Evolutionary conservation across 108 stramenopile genomes (phyloP).

Genomic region (Pseudonitzschia pungens): DNA sequence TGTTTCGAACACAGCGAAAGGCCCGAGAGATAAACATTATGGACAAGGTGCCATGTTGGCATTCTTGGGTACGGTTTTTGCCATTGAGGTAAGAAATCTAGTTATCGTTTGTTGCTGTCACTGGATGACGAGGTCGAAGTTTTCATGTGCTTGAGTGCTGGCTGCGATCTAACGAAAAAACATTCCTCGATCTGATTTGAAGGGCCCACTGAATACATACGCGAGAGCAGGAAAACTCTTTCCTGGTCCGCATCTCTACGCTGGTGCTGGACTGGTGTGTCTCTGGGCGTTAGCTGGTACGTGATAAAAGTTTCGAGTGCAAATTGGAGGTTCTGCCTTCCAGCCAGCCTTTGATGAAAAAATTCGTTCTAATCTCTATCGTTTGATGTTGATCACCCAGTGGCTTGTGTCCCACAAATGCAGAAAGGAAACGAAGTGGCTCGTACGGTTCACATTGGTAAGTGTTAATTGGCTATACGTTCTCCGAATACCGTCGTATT

Average conservation of each 20-base stretch:
- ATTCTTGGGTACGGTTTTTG: constrained; percentile 89
- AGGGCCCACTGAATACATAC: constrained; percentile 96
- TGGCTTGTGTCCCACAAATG: constrained; percentile 91
- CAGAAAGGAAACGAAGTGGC: constrained; percentile 98
- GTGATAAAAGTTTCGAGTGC: not conserved
- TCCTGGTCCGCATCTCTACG: constrained; percentile 97
- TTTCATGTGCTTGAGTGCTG: not conserved
- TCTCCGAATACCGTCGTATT: not conserved
- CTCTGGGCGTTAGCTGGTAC: constrained; percentile 74
- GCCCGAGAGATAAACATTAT: constrained; percentile 88
- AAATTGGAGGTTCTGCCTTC: not conserved
- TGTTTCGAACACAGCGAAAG: constrained; percentile 14
- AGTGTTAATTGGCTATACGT: not conserved
- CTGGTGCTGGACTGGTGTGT: constrained; percentile 92
- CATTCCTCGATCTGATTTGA: constrained; percentile 2
- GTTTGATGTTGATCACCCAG: constrained; percentile 28
- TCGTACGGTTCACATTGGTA: constrained; percentile 88
- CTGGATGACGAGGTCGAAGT: not conserved
- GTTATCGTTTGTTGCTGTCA: not conserved
- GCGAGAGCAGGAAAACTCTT: constrained; percentile 96
- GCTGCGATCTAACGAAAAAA: not conserved
- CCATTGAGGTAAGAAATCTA: constrained; percentile 78
- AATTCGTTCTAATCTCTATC: not conserved
- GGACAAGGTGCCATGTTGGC: constrained; percentile 84
- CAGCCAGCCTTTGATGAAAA: not conserved